Percentiles rank a stretch among this genome's conserved stretches.
Evolutionary conservation across 441 rosid species (phyloP).

Genomic region (Bruguiera hainesii): DNA sequence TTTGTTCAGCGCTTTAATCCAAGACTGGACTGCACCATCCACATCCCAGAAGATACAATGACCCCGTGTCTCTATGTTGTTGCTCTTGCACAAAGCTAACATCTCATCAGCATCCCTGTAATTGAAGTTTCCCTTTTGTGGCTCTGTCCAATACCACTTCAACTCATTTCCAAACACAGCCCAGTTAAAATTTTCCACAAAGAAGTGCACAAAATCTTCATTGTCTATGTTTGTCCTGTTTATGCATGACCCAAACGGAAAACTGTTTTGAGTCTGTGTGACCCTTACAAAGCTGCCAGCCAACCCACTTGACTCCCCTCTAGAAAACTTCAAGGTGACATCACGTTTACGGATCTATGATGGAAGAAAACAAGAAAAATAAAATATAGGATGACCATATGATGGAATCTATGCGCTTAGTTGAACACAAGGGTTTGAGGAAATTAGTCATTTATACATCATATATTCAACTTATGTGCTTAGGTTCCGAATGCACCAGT

Average conservation of each 20-base stretch:
- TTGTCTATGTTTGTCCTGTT: conserved; percentile 76
- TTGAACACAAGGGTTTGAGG: conserved; percentile 1
- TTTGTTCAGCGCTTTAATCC: conserved; percentile 64
- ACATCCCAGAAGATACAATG: conserved; percentile 96
- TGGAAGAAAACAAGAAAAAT: neutral
- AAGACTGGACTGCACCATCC: conserved; percentile 61
- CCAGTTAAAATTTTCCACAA: conserved; percentile 74
- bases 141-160: conserved; percentile 90
- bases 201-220: conserved; percentile 70
- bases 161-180: conserved; percentile 86
- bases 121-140: conserved; percentile 67
- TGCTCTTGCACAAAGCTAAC: conserved; percentile 58
- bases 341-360: conserved; percentile 81
- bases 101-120: conserved; percentile 84
- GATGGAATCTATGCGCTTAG: neutral
- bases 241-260: conserved; percentile 82
- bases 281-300: conserved; percentile 47
- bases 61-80: conserved; percentile 63
- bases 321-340: conserved; percentile 59
- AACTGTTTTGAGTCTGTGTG: conserved; percentile 64
- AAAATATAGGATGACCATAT: neutral
- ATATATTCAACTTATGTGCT: no score
- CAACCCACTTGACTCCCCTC: conserved; percentile 31
- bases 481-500: no score
- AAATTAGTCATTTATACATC: no score